Evolutionary conservation across 345 rosid species (phyloP).

Genomic region (Populus ilicifolia): DNA sequence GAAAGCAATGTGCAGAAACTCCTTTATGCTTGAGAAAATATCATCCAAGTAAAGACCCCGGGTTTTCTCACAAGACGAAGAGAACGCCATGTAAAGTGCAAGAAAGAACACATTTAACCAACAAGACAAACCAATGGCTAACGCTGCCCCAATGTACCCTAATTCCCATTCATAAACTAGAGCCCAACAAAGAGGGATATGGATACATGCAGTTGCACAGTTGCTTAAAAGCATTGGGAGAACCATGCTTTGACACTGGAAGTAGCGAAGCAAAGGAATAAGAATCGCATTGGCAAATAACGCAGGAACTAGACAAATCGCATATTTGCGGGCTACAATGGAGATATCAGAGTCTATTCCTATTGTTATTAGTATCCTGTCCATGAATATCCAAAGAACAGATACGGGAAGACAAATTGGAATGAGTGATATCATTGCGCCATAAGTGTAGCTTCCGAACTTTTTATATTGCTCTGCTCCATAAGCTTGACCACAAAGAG

Average conservation of each 20-base stretch:
- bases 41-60: neutral
- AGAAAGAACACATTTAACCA: constrained; percentile 43
- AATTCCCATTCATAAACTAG: constrained; percentile 33
- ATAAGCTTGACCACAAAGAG: constrained; percentile 61
- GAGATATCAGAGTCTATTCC: constrained; percentile 47
- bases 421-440: constrained; percentile 29
- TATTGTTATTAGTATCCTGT: constrained; percentile 28
- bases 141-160: constrained; percentile 41
- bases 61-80: constrained; percentile 24
- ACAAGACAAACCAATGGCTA: constrained; percentile 27
- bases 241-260: constrained; percentile 46
- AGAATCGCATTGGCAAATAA: constrained; percentile 41
- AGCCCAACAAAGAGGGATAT: constrained; percentile 43
- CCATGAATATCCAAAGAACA: constrained; percentile 43
- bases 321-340: constrained; percentile 35
- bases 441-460: constrained; percentile 40
- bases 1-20: constrained; percentile 17
- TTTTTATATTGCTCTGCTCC: constrained; percentile 52
- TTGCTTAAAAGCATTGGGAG: constrained; percentile 39
- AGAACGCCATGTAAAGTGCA: constrained; percentile 27
- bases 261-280: constrained; percentile 38
- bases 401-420: constrained; percentile 35
- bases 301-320: constrained; percentile 44
- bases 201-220: constrained; percentile 34
- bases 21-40: neutral